Conservation (phyloP, 192 early-diverging fungal genomes). For the Coemansia sp. region DNA sequence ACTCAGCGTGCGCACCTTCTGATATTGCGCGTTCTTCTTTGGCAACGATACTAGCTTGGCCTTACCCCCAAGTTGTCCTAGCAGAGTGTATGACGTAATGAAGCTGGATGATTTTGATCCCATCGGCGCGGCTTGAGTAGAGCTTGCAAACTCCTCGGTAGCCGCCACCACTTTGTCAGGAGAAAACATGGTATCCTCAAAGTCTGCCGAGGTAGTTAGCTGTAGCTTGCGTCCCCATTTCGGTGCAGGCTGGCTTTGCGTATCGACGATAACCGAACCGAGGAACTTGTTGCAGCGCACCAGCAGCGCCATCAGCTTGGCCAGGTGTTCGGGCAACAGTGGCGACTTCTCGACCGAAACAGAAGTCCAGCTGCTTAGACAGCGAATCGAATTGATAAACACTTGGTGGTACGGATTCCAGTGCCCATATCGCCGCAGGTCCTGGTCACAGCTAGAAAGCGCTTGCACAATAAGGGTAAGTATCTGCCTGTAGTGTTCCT, state of each 20-base stretch:
- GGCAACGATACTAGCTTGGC: background rate
- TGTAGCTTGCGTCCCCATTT: conserved; percentile 22
- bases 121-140: background rate
- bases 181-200: conserved; percentile 3
- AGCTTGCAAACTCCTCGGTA: background rate
- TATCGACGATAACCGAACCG: background rate
- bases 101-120: background rate
- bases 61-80: background rate
- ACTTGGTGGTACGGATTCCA: conserved; percentile 48
- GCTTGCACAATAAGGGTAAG: conserved; percentile 9
- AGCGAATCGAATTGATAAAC: conserved; percentile 45
- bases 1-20: conserved; percentile 19
- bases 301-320: conserved; percentile 19
- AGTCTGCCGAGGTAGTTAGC: conserved; percentile 15
- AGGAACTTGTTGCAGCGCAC: conserved; percentile 33
- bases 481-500: conserved; percentile 9
- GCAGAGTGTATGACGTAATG: conserved; percentile 8
- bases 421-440: conserved; percentile 16
- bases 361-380: conserved; percentile 36
- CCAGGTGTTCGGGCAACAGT: background rate
- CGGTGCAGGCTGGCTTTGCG: background rate
- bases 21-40: background rate
- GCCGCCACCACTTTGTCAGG: background rate
- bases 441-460: conserved; percentile 26
- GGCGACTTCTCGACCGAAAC: background rate